Percentiles rank a stretch among this genome's conserved stretches.
These are phyloP conservation scores for Termitomyces sp. DNA, from an alignment of 768 basidiomycete species.

Conservation along the genomic window DNA sequence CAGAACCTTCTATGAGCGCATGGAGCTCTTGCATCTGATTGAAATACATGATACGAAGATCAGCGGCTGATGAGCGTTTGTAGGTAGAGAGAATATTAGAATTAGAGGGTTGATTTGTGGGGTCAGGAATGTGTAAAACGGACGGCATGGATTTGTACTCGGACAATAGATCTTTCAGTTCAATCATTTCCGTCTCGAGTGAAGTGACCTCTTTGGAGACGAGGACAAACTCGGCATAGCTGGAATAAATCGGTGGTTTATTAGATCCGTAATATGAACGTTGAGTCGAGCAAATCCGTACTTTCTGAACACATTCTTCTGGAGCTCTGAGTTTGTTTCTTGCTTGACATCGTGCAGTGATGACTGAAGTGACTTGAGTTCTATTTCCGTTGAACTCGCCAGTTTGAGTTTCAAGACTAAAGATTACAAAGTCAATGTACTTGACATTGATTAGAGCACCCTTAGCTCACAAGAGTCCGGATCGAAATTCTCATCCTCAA, in stretches of 20 bases:
- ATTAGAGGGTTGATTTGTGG: slow-evolving; percentile 51
- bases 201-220: slow-evolving; percentile 97
- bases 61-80: slow-evolving; percentile 88
- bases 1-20: slow-evolving; percentile 86
- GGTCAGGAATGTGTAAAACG: slow-evolving; percentile 84
- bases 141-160: slow-evolving; percentile 98
- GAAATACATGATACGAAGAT: slow-evolving; percentile 90
- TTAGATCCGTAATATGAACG: background rate
- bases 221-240: slow-evolving; percentile 94
- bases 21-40: slow-evolving; percentile 93
- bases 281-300: slow-evolving; percentile 21
- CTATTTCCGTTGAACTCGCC: slow-evolving; percentile 85
- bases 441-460: slow-evolving; percentile 9
- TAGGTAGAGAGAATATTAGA: slow-evolving; percentile 36
- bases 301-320: slow-evolving; percentile 95
- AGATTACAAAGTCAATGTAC: slow-evolving; percentile 5
- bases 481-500: slow-evolving; percentile 82
- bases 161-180: slow-evolving; percentile 88
- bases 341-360: slow-evolving; percentile 67
- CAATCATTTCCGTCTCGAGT: slow-evolving; percentile 96
- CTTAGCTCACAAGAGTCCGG: slow-evolving; percentile 75
- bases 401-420: slow-evolving; percentile 78
- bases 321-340: slow-evolving; percentile 74
- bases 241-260: slow-evolving; percentile 24
- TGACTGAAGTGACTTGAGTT: slow-evolving; percentile 70